These are phyloP conservation scores for Scenedesmus sp. DNA, from an alignment of 163 green algal species.

Conservation along the genomic window DNA sequence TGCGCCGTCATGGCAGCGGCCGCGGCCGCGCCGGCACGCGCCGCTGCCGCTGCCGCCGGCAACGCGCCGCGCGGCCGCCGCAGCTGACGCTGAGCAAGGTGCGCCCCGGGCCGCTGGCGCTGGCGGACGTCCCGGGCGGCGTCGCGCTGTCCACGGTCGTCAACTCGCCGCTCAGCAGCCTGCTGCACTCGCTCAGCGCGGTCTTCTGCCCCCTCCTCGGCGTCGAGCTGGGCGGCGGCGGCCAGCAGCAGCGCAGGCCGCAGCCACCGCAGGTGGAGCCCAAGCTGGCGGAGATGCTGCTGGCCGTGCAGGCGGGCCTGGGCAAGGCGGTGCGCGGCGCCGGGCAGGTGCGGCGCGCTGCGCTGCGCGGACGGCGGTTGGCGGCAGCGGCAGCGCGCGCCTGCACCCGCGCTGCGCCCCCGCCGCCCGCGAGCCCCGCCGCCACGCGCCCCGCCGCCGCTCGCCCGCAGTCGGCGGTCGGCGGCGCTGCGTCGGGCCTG, in stretches of 20 bases:
- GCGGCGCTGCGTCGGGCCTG: too few species aligned
- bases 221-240: background rate
- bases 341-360: background rate
- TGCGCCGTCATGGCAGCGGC: constrained; percentile 24
- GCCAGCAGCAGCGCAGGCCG: constrained; percentile 32
- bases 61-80: background rate
- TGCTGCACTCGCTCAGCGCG: constrained; percentile 67
- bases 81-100: constrained; percentile 69
- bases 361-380: too few species aligned
- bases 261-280: constrained; percentile 27
- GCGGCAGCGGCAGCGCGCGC: too few species aligned
- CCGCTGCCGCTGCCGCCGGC: too few species aligned
- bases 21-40: too few species aligned
- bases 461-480: too few species aligned
- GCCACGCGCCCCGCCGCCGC: too few species aligned
- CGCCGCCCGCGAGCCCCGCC: too few species aligned
- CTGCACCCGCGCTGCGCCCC: too few species aligned
- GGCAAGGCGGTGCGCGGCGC: constrained; percentile 44
- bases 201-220: constrained; percentile 67
- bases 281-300: constrained; percentile 60
- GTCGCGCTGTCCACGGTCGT: constrained; percentile 62
- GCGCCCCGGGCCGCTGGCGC: constrained; percentile 44
- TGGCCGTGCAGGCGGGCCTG: constrained; percentile 65
- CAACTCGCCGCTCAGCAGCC: constrained; percentile 57
- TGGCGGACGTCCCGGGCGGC: constrained; percentile 58